phyloP scores from a whole-genome alignment of 768 basidiomycete genomes.

The Clavulina sp. region DNA sequence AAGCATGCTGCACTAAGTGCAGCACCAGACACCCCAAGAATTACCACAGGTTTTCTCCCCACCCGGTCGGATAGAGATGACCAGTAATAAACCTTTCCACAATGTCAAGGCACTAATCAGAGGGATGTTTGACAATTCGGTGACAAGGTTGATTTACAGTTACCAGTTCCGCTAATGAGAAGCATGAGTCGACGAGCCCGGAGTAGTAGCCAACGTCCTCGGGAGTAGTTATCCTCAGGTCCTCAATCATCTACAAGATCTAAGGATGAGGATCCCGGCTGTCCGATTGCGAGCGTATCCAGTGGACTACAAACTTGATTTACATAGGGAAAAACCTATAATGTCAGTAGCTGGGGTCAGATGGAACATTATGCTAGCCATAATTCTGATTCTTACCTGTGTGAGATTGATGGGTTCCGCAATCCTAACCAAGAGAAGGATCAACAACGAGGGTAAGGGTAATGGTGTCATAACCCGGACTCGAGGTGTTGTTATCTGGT shows the following conservation, averaged over 20 bases:
- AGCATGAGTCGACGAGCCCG: constrained; percentile 5
- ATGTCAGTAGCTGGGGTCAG: too few relatives aligned
- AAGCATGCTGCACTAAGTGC: constrained; percentile 3
- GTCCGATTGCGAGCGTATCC: too few relatives aligned
- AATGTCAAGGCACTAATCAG: neutral
- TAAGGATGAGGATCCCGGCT: too few relatives aligned
- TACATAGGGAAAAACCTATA: constrained; percentile 9
- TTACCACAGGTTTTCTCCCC: constrained; percentile 9
- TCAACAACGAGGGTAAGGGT: constrained; percentile 9
- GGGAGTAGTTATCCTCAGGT: constrained; percentile 9
- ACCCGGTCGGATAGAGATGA: constrained; percentile 3
- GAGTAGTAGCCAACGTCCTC: constrained; percentile 6
- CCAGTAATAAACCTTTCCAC: constrained; percentile 1
- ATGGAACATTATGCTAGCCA: too few relatives aligned
- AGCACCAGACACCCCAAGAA: constrained; percentile 8
- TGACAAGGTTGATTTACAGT: neutral
- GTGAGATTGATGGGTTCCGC: constrained; percentile 10
- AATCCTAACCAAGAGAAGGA: constrained; percentile 9
- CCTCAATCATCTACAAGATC: constrained; percentile 9
- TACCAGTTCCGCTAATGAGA: constrained; percentile 4
- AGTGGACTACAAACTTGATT: constrained; percentile 4
- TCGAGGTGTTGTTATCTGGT: too few relatives aligned
- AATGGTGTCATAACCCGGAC: too few relatives aligned
- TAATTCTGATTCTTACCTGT: neutral
- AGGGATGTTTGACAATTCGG: neutral